A percentile compares a stretch with the other conserved stretches of the same genome.
phyloP scores from a whole-genome alignment of 768 basidiomycete genomes.

The Lactarius tabidus region DNA sequence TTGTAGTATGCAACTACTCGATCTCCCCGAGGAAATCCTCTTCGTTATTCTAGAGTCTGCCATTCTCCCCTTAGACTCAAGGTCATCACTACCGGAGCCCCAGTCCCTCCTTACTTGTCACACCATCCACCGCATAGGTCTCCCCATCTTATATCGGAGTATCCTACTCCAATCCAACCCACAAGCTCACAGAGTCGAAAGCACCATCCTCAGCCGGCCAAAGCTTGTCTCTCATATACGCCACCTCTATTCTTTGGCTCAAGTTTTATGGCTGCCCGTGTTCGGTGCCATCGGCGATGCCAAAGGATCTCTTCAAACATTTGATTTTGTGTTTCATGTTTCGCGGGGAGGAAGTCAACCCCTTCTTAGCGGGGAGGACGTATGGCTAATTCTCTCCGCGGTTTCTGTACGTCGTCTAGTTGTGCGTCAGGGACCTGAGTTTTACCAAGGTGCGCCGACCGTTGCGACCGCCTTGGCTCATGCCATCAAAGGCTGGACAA shows the following conservation, averaged over 20 bases:
- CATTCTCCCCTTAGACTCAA: constrained; percentile 1
- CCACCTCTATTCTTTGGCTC: constrained; percentile 7
- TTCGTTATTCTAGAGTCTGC: constrained; percentile 2
- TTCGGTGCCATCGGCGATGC: constrained; percentile 12
- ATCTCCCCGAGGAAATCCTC: constrained; percentile 18
- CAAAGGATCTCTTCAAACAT: constrained; percentile 17
- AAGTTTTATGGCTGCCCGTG: background rate
- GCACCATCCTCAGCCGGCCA: constrained; percentile 7
- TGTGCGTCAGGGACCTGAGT: constrained; percentile 2
- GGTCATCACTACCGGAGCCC: background rate
- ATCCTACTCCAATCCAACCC: background rate
- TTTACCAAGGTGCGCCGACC: background rate
- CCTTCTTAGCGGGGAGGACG: background rate
- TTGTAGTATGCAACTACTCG: constrained; percentile 1
- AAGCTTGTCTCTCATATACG: constrained; percentile 10
- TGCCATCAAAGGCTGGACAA: constrained; percentile 16
- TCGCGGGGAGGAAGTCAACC: background rate
- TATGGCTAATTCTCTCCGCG: background rate
- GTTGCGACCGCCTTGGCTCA: background rate
- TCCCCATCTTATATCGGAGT: constrained; percentile 17
- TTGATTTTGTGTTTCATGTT: constrained; percentile 7
- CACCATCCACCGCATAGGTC: constrained; percentile 16
- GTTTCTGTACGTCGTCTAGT: constrained; percentile 11
- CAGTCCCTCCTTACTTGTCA: constrained; percentile 9
- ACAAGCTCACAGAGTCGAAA: background rate